Percentiles rank a stretch among this genome's conserved stretches.
phyloP scores from a whole-genome alignment of 306 rosid genomes.

The Cicer cuneatum region DNA sequence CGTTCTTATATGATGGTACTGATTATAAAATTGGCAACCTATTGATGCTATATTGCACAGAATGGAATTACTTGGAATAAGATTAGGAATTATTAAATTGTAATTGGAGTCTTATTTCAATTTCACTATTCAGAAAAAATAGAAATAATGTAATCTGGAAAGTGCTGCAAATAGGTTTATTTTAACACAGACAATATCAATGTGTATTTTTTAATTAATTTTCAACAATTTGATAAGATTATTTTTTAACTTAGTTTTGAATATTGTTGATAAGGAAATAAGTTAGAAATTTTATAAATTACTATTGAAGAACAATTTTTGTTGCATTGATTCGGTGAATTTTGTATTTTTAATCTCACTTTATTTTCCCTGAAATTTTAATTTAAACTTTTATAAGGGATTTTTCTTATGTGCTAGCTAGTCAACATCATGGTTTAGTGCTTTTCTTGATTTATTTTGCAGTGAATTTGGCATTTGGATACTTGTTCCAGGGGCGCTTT shows the following conservation, averaged over 20 bases:
- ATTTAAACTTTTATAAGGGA: constrained; percentile 4
- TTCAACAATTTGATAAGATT: constrained; percentile 9
- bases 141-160: not conserved
- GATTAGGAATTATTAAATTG: not conserved
- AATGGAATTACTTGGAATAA: not conserved
- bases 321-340: constrained; percentile 13
- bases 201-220: not conserved
- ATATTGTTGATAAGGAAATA: not conserved
- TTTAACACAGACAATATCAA: not conserved
- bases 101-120: constrained; percentile 10
- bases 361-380: not conserved
- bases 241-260: not conserved
- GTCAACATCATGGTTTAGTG: constrained; percentile 17
- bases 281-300: constrained; percentile 1
- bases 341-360: not conserved
- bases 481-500: constrained; percentile 71
- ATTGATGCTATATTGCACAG: not conserved
- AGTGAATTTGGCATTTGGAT: constrained; percentile 92
- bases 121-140: not conserved
- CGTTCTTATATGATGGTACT: not conserved
- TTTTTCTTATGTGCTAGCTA: constrained; percentile 17
- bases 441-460: constrained; percentile 47
- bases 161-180: not conserved
- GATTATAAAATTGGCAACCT: not conserved
- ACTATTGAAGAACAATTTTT: not conserved